A percentile compares a stretch with the other conserved stretches of the same genome.
phyloP scores from a whole-genome alignment of 345 rosid genomes.

The Eucalyptus shirleyi region DNA sequence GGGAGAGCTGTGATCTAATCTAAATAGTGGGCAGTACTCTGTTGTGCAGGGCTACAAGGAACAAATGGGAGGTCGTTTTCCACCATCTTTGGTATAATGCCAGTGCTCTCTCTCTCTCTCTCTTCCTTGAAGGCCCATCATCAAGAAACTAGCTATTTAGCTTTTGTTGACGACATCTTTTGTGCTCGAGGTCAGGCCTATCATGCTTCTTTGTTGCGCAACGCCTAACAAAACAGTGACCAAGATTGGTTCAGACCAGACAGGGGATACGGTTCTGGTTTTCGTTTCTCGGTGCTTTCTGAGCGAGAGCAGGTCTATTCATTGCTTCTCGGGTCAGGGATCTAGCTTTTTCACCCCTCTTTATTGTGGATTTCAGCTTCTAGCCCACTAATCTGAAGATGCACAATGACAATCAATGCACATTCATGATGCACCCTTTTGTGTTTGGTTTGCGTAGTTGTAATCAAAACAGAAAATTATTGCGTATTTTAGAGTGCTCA shows the following conservation, averaged over 20 bases:
- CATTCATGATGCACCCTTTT: neutral
- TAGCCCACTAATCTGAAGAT: neutral
- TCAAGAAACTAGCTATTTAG: neutral
- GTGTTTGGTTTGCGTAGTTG: neutral
- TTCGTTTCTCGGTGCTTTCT: neutral
- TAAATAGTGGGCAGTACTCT: neutral
- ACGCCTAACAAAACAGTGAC: neutral
- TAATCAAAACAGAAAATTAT: neutral
- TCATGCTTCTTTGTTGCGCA: neutral
- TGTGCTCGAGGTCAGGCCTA: neutral
- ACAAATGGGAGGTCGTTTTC: neutral
- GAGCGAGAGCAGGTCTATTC: neutral
- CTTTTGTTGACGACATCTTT: neutral
- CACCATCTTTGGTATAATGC: neutral
- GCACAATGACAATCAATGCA: neutral
- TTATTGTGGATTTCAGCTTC: neutral
- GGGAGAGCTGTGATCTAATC: neutral
- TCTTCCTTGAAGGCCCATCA: neutral
- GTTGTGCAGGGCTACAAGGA: neutral
- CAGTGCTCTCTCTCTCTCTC: neutral
- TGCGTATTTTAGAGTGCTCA: neutral
- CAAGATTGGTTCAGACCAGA: neutral
- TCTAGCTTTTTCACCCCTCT: neutral
- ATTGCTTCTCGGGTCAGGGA: neutral
- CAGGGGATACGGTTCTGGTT: neutral